These are phyloP conservation scores for Seminavis robusta DNA, from an alignment of 108 stramenopile genomes.

Conservation along the genomic window DNA sequence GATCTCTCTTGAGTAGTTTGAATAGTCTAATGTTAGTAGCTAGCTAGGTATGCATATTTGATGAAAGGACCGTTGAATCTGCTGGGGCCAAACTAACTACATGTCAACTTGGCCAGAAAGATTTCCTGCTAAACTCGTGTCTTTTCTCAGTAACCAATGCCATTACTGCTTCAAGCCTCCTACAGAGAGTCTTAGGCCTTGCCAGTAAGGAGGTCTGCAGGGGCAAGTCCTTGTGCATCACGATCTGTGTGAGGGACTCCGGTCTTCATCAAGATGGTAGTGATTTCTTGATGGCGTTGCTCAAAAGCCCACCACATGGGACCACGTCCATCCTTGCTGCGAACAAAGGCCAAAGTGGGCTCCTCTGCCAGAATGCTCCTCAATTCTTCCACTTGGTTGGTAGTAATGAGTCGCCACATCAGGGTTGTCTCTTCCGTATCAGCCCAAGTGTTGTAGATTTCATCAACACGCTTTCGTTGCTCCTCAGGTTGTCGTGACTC, in stretches of 20 bases:
- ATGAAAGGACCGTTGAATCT: too few species aligned
- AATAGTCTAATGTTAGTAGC: too few species aligned
- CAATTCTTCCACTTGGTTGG: slow-evolving; percentile 55
- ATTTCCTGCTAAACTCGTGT: too few species aligned
- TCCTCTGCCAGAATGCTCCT: slow-evolving; percentile 61
- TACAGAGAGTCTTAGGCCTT: too few species aligned
- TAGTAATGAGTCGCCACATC: slow-evolving; percentile 83
- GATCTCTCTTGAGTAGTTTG: too few species aligned
- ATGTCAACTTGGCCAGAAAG: too few species aligned
- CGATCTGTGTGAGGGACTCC: slow-evolving; percentile 80
- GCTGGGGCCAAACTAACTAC: too few species aligned
- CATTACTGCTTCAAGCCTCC: too few species aligned
- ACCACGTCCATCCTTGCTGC: slow-evolving; percentile 86
- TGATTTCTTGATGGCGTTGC: slow-evolving; percentile 71
- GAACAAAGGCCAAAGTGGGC: slow-evolving; percentile 73
- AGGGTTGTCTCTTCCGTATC: slow-evolving; percentile 79
- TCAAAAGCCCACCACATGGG: slow-evolving; percentile 94
- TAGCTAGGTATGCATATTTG: too few species aligned
- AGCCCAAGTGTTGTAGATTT: slow-evolving; percentile 79
- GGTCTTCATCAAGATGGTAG: slow-evolving; percentile 70
- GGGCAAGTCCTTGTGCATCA: slow-evolving; percentile 73
- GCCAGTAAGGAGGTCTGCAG: slow-evolving; percentile 75
- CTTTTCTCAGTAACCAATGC: too few species aligned
- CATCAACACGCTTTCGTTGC: slow-evolving; percentile 31
- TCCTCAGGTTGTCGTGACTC: slow-evolving; percentile 12